Evolutionary conservation across 2,329 filamentous ascomycete genomes (phyloP).

Genomic region (Cytospora leucostoma): DNA sequence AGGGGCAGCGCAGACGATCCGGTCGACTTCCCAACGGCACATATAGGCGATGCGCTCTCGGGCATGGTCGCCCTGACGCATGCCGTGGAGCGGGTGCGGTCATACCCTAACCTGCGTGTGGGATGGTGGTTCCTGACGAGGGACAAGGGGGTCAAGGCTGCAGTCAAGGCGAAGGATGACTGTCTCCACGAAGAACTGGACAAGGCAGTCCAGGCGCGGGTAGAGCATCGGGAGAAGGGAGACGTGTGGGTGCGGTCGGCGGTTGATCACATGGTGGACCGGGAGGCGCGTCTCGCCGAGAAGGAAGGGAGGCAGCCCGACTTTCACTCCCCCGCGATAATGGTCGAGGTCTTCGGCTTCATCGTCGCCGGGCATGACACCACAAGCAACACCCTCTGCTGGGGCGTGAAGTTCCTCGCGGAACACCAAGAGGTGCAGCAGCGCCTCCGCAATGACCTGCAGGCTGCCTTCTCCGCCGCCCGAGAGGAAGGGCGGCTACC

Average conservation of each 20-base stretch:
- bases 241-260: constrained; percentile 24
- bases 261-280: constrained; percentile 18
- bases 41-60: constrained; percentile 7
- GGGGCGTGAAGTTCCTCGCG: constrained; percentile 45
- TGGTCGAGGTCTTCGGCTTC: constrained; percentile 44
- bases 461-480: constrained; percentile 40
- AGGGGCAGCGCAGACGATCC: background rate
- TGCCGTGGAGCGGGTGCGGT: constrained; percentile 6
- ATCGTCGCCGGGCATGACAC: constrained; percentile 47
- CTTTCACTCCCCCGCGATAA: constrained; percentile 16
- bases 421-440: constrained; percentile 43
- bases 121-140: constrained; percentile 5
- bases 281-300: constrained; percentile 11
- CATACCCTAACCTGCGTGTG: background rate
- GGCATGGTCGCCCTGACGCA: background rate
- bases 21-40: constrained; percentile 1
- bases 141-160: background rate
- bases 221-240: background rate
- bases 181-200: constrained; percentile 11
- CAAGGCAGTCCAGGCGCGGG: constrained; percentile 9
- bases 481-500: constrained; percentile 37
- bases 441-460: constrained; percentile 44
- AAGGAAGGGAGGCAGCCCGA: constrained; percentile 19
- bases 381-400: constrained; percentile 45
- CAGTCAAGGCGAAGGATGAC: background rate